These are phyloP conservation scores for Erigeron canadensis DNA, from an alignment of 129 eudicot genomes.

Conservation along the genomic window DNA sequence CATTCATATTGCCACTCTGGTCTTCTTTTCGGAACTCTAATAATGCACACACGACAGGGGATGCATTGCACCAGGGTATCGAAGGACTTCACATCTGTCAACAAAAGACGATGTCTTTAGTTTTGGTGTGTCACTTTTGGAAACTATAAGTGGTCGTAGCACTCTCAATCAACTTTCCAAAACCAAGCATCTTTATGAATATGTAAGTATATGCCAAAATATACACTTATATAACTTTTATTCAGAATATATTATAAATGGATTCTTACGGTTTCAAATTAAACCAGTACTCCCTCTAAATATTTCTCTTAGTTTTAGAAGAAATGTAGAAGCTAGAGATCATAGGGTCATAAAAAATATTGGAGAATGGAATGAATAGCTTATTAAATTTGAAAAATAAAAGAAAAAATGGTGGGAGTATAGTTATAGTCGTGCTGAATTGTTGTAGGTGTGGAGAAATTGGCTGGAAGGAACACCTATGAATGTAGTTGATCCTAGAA, in stretches of 20 bases:
- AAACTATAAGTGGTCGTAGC: background rate
- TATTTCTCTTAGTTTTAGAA: background rate
- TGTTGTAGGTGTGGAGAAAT: constrained; percentile 2
- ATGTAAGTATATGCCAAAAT: background rate
- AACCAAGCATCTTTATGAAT: background rate
- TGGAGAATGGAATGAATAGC: background rate
- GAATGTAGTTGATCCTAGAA: constrained; percentile 12
- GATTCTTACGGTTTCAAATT: background rate
- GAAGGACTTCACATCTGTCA: no score
- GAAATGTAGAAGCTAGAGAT: background rate
- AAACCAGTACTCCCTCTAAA: background rate
- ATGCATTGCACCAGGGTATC: background rate
- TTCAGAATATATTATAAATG: background rate
- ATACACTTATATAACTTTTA: background rate
- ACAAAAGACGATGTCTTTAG: background rate
- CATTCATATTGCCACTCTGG: background rate
- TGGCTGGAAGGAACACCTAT: background rate
- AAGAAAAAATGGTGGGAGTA: background rate
- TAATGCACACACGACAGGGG: background rate
- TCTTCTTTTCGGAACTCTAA: no score
- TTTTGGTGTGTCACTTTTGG: background rate
- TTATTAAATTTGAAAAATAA: background rate
- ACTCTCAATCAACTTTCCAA: background rate
- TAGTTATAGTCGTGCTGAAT: background rate
- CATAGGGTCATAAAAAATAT: no score